These are phyloP conservation scores for Paraphoma sp. DNA, from an alignment of 2,329 filamentous ascomycete genomes.

Conservation along the genomic window DNA sequence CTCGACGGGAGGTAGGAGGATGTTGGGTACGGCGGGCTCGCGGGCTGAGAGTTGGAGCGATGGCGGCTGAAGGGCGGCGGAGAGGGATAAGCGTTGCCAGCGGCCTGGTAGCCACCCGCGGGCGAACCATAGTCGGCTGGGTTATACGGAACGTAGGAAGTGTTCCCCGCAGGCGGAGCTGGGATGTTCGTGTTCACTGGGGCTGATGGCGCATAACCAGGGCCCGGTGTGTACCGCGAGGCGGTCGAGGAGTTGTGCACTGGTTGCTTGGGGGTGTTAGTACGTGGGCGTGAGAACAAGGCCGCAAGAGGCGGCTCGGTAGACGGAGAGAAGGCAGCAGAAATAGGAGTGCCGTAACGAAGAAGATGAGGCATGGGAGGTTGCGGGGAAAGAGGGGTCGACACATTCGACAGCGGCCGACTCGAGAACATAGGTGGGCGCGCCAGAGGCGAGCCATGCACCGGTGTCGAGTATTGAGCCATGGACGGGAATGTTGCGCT, in stretches of 20 bases:
- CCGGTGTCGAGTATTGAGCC: slow-evolving; percentile 27
- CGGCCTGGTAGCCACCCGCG: slow-evolving; percentile 22
- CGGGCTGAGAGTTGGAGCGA: slow-evolving; percentile 44
- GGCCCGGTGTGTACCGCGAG: slow-evolving; percentile 39
- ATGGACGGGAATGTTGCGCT: slow-evolving; percentile 33
- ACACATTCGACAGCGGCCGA: slow-evolving; percentile 24
- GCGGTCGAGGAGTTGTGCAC: slow-evolving; percentile 26
- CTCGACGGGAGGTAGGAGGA: slow-evolving; percentile 17
- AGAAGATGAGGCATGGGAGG: slow-evolving; percentile 25
- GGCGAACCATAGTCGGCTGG: slow-evolving; percentile 37
- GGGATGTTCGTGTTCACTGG: slow-evolving; percentile 25
- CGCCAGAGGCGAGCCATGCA: slow-evolving; percentile 9
- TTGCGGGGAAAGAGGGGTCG: slow-evolving; percentile 21
- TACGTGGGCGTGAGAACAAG: slow-evolving; percentile 35
- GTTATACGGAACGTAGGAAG: slow-evolving; percentile 38
- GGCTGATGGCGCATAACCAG: slow-evolving; percentile 42
- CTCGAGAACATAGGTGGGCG: slow-evolving; percentile 31
- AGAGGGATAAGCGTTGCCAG: slow-evolving; percentile 32
- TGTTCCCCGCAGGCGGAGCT: slow-evolving; percentile 30
- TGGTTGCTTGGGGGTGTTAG: slow-evolving; percentile 42
- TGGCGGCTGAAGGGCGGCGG: slow-evolving; percentile 45
- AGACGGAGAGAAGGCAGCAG: slow-evolving; percentile 40
- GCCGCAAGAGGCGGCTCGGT: slow-evolving; percentile 46
- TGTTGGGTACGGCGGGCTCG: slow-evolving; percentile 20
- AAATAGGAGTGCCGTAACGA: slow-evolving; percentile 38